Base-by-base conservation (phyloP, 192 early-diverging fungal genomes). In the Gryganskiella cystojenkinii region DNA sequence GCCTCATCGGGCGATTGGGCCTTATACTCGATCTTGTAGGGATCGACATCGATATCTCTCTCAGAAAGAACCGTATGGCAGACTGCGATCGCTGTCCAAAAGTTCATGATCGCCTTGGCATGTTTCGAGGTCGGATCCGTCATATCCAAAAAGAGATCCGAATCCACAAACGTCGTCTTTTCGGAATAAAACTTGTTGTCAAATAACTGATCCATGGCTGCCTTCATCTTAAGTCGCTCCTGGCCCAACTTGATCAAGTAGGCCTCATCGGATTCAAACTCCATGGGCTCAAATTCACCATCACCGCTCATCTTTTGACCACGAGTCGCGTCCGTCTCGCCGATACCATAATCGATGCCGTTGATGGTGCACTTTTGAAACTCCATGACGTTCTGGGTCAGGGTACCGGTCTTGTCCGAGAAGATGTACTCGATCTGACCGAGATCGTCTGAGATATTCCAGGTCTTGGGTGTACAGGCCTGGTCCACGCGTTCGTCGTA, bases 301-400 rank as follows among this genome's bases (percentile, higher is more conserved):
- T 78, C 74, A 35, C 74, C 74, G 6, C 43, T 69, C 50, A 66
- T 74, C 44, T 81, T 70, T 56, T 79, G 81, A 17, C 85, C 86
- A 27, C 79, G 56, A 2, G 76, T 84, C 1, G 85, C 78, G 46
- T 88, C 89, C 0, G 88, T 88, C 31, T 87, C 81, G 25, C 87
- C 89, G 30, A 84, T 53, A 53, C 95, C 96, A 69, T 97, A 97
- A 13, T 92, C 81, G 17, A 89, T 82, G 17, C 95, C 97, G 31
- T 90, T 90, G 52, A 96, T 95, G 0, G 93, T 92, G 80, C 95
- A 97, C 72, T 93, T 92, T 50, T 92, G 91, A 64, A 96, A 97
- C 80, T 94, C 93, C 97, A 99, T 99, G 9, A 96, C 89, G 71
- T 99, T 99, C 68, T 94, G 92, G 0, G 98, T 99, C 44, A 99